These are phyloP conservation scores for Melocanna baccifera DNA, from an alignment of 176 grass and related monocot genomes.

Conservation along the genomic window DNA sequence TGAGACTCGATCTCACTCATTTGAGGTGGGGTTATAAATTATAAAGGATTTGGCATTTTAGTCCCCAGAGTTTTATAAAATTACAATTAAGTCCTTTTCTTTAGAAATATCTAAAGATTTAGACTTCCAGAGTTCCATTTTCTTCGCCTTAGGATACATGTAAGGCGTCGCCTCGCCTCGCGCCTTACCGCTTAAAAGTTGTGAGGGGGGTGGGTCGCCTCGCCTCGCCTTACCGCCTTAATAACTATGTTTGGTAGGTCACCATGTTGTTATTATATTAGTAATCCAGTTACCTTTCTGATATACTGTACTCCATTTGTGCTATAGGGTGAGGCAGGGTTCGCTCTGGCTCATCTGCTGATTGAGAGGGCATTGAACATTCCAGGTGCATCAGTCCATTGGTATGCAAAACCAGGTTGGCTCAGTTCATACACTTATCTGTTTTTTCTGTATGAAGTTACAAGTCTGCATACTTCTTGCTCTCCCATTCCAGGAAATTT, in stretches of 20 bases:
- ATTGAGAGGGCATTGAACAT: slow-evolving; percentile 65
- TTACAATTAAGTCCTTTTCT: too few species aligned
- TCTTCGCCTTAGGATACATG: too few species aligned
- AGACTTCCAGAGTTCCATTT: too few species aligned
- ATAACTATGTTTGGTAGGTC: background rate
- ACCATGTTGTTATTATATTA: slow-evolving; percentile 1
- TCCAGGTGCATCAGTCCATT: slow-evolving; percentile 81
- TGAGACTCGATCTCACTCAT: too few species aligned
- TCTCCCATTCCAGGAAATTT: slow-evolving; percentile 14
- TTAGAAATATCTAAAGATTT: too few species aligned
- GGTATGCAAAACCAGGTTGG: slow-evolving; percentile 93
- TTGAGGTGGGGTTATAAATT: too few species aligned
- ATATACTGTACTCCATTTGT: slow-evolving; percentile 12
- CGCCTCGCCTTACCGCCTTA: too few species aligned
- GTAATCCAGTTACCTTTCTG: background rate
- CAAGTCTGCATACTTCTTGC: slow-evolving; percentile 5
- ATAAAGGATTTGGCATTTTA: too few species aligned
- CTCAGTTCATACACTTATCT: slow-evolving; percentile 25
- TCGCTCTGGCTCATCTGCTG: slow-evolving; percentile 56
- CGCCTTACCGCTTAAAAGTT: too few species aligned
- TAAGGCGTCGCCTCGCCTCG: too few species aligned
- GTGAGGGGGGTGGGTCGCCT: too few species aligned
- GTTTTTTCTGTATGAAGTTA: background rate
- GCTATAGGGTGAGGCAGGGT: slow-evolving; percentile 70
- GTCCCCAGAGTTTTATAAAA: too few species aligned